phyloP scores from a whole-genome alignment of 768 basidiomycete species.

The Tephrocybe sp. region DNA sequence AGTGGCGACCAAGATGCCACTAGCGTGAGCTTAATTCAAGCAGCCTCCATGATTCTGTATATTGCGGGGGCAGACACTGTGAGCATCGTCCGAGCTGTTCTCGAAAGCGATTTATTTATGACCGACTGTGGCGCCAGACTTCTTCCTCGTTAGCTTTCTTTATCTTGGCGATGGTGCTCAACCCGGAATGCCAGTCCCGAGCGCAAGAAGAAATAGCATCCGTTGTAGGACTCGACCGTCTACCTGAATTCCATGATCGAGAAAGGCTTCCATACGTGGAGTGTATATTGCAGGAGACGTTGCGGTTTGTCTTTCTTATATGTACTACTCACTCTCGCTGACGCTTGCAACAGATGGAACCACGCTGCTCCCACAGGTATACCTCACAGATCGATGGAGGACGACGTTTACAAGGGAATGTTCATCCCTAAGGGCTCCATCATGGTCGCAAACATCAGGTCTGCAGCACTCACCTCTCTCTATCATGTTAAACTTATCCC shows the following conservation, averaged over 20 bases:
- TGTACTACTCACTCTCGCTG: too few relatives aligned
- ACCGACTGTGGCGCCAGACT: too few relatives aligned
- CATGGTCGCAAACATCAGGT: constrained; percentile 11
- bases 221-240: background rate
- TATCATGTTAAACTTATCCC: background rate
- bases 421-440: constrained; percentile 12
- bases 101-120: too few relatives aligned
- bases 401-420: constrained; percentile 16
- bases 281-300: background rate
- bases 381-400: constrained; percentile 9
- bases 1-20: background rate
- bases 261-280: background rate
- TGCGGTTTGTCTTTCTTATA: too few relatives aligned
- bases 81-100: too few relatives aligned
- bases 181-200: background rate
- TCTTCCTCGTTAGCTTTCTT: background rate
- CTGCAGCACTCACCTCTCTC: too few relatives aligned
- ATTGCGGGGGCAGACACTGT: constrained; percentile 17
- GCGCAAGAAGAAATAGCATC: background rate
- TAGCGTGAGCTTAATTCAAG: constrained; percentile 3
- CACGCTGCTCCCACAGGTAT: constrained; percentile 2
- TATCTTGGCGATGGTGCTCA: background rate
- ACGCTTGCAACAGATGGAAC: background rate
- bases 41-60: constrained; percentile 8
- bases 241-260: background rate